phyloP scores from a whole-genome alignment of 2,329 filamentous ascomycete genomes.

The Fulvia fulva region DNA sequence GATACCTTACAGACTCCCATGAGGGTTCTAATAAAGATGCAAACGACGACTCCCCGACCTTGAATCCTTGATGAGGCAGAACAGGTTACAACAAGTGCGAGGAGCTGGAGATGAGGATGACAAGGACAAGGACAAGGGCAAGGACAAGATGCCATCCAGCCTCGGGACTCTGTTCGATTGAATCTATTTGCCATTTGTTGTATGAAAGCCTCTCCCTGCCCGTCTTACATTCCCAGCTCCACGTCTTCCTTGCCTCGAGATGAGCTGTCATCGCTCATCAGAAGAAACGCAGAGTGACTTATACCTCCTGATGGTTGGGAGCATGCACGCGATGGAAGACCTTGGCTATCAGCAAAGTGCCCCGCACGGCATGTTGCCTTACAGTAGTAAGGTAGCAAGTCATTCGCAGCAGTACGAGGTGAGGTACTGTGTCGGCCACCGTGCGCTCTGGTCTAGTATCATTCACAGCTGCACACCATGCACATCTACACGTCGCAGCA shows the following conservation, averaged over 20 bases:
- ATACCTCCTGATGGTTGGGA: neutral
- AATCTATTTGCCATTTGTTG: too few relatives aligned
- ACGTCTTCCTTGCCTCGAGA: neutral
- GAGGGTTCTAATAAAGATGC: too few relatives aligned
- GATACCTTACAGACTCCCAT: too few relatives aligned
- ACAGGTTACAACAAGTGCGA: too few relatives aligned
- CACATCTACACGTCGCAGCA: slow-evolving; percentile 6
- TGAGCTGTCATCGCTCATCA: neutral
- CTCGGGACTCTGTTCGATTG: neutral
- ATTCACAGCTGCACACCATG: slow-evolving; percentile 1
- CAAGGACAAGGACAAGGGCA: neutral
- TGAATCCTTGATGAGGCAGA: too few relatives aligned
- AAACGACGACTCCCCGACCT: too few relatives aligned
- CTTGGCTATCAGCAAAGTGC: neutral
- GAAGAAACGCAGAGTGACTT: too few relatives aligned
- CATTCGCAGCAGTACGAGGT: too few relatives aligned
- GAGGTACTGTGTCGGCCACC: too few relatives aligned
- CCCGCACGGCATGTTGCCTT: neutral
- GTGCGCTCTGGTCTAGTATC: too few relatives aligned
- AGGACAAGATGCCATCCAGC: neutral
- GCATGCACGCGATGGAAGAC: neutral
- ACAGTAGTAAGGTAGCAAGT: too few relatives aligned
- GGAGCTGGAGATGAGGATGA: neutral
- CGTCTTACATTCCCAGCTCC: neutral
- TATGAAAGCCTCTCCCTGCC: too few relatives aligned